Conservation (phyloP, 2,329 filamentous ascomycete genomes). For the Pyricularia sp. region DNA sequence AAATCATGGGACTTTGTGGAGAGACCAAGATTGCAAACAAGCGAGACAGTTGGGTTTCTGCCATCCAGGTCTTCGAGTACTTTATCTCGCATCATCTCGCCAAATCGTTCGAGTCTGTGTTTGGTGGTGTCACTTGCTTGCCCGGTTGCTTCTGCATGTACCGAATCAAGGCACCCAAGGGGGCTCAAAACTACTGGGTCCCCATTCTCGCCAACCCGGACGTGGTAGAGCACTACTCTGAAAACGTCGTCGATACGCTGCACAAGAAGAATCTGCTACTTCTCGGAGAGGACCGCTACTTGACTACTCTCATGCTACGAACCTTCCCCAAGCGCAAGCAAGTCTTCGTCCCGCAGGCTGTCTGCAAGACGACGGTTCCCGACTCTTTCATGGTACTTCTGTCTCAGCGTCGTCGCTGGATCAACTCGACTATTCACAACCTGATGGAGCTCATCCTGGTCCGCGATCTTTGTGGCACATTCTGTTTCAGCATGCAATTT, state of each 20-base stretch:
- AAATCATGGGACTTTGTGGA: conserved; percentile 97
- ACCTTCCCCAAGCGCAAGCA: conserved; percentile 99
- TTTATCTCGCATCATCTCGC: conserved; percentile 97
- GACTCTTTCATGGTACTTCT: conserved; percentile 86
- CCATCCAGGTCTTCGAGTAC: conserved; percentile 99
- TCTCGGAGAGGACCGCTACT: conserved; percentile 86
- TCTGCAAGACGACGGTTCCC: conserved; percentile 97
- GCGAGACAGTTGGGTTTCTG: conserved; percentile 84
- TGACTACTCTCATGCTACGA: conserved; percentile 95
- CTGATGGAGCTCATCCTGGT: conserved; percentile 96
- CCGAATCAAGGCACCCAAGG: conserved; percentile 97
- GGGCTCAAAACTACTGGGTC: conserved; percentile 98
- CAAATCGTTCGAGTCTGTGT: conserved; percentile 96
- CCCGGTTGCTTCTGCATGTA: conserved; percentile 99
- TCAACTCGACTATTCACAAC: conserved; percentile 98
- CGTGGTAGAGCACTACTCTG: conserved; percentile 97
- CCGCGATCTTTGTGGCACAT: conserved; percentile 91
- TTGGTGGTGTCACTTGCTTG: conserved; percentile 97
- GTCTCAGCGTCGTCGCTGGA: conserved; percentile 94
- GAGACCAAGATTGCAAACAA: conserved; percentile 99
- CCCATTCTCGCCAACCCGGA: conserved; percentile 97
- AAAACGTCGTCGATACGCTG: conserved; percentile 96
- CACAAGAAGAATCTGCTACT: conserved; percentile 95
- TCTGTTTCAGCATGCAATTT: conserved; percentile 99
- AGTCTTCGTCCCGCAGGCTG: conserved; percentile 94